Base-by-base conservation (phyloP, 495 filamentous ascomycete species). In the Xylaria curta region DNA sequence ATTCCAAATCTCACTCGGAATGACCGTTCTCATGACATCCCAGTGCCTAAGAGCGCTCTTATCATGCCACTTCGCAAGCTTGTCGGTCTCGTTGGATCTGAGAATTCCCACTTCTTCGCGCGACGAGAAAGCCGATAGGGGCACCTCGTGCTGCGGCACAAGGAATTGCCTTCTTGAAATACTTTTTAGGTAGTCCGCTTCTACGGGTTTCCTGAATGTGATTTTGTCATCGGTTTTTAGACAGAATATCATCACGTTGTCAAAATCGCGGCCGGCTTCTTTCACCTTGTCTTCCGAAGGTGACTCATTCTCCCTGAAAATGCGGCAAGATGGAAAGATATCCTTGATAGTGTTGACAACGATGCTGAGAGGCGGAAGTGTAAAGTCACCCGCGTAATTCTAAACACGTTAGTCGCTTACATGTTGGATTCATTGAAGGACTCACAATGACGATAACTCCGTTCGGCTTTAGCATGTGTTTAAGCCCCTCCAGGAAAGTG, bases 381-480 rank as follows among this genome's bases (percentile, higher is more conserved):
- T 81, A 53, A 97, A 86, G 78, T 98, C 95, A 53, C 94, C 96
- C n/a, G 95, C 96, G 81, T 97, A 99, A 82, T 99, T 99, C 94
- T 97, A 47, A 46, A 54, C 13, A 40, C 51, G 60, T 77, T 46
- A 76, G 70, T 61, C 3, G 61, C 56, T 26, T 68, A 10, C 12
- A 19, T 2, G n/a, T 36, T 7, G 19, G 17, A 28, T 44, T 64
- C 44, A 53, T 21, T 31, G 47, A 51, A 71, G 68, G 56, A 83
- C 90, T 82, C 85, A 96, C 94, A 73, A 99, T 96, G 26, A 95
- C 96, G 71, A 98, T 91, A 46, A 94, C 92, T 54, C 96, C 96
- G 68, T 92, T 86, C 0, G 90, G 86, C 68, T 88, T 92, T 46
- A 99, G 87, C 19, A 97, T 86, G 2, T 85, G 78, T 64, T 87